Percentiles rank a stretch among this genome's conserved stretches.
These are phyloP conservation scores for Salix purpurea DNA, from an alignment of 345 rosid species.

Conservation along the genomic window DNA sequence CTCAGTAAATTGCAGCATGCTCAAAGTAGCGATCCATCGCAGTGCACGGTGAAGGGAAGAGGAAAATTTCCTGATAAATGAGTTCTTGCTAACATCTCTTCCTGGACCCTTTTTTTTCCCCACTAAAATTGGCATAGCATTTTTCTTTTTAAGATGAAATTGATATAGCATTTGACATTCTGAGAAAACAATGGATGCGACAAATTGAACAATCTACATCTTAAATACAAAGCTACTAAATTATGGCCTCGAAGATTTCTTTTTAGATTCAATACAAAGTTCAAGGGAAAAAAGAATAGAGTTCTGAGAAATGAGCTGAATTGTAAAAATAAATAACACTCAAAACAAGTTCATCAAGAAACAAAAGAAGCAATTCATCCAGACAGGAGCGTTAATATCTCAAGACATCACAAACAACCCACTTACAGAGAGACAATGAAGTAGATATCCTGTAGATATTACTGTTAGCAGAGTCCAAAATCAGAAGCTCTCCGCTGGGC, in stretches of 20 bases:
- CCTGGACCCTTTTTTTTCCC: not conserved
- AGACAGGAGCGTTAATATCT: not conserved
- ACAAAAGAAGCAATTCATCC: too few species aligned
- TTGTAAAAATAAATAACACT: not conserved
- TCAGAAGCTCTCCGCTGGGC: conserved; percentile 79
- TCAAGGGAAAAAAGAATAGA: not conserved
- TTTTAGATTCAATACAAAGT: not conserved
- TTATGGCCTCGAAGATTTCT: not conserved
- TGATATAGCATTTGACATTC: not conserved
- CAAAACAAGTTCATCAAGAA: not conserved
- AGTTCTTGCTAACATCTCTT: not conserved
- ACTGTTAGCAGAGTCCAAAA: conserved; percentile 87
- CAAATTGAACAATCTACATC: not conserved
- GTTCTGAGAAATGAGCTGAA: not conserved
- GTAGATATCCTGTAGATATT: conserved; percentile 86
- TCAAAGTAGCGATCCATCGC: not conserved
- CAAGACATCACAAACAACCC: conserved; percentile 1
- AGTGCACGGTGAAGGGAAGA: not conserved
- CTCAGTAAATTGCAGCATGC: not conserved
- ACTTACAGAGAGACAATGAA: conserved; percentile 85
- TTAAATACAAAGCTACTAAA: not conserved
- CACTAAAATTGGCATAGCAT: not conserved
- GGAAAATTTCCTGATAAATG: not conserved
- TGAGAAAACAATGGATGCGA: not conserved
- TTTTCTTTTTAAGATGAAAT: not conserved